phyloP scores from a whole-genome alignment of 106 monocot genomes.

The Phalaenopsis equestris region DNA sequence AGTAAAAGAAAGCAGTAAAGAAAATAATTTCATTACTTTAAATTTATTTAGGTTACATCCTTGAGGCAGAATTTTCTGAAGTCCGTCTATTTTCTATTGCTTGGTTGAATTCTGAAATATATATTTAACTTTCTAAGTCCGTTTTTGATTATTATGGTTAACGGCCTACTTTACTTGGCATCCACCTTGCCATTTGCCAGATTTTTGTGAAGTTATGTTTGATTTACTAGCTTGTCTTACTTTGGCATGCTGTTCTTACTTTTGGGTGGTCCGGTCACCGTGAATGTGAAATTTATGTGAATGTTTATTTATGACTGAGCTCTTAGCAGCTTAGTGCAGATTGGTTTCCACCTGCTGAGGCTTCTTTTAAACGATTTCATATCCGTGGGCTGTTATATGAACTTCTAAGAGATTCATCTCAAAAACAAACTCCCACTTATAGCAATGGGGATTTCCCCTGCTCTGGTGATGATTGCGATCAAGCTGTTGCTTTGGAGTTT shows the following conservation, averaged over 20 bases:
- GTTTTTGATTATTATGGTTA: neutral
- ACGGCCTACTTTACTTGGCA: neutral
- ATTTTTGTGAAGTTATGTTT: neutral
- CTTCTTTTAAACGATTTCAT: conserved; percentile 13
- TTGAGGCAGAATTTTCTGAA: neutral
- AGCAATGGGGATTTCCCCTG: conserved; percentile 6
- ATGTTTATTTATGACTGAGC: neutral
- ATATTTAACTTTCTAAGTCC: neutral
- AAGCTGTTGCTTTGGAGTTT: neutral
- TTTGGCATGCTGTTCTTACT: neutral
- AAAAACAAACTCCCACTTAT: neutral
- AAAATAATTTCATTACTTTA: too few species aligned
- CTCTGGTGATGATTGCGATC: conserved; percentile 1
- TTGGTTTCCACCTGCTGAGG: conserved; percentile 14
- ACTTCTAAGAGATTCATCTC: conserved; percentile 11
- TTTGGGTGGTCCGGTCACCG: neutral
- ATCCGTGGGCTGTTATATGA: conserved; percentile 9
- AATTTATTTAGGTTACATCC: neutral
- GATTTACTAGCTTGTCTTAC: neutral
- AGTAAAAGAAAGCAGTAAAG: too few species aligned
- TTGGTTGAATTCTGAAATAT: neutral
- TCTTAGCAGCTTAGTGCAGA: conserved; percentile 12
- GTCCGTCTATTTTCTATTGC: neutral
- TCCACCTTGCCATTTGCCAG: neutral
- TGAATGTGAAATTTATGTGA: neutral